Conservation (phyloP, 2,329 filamentous ascomycete genomes). For the Phoma sp. region DNA sequence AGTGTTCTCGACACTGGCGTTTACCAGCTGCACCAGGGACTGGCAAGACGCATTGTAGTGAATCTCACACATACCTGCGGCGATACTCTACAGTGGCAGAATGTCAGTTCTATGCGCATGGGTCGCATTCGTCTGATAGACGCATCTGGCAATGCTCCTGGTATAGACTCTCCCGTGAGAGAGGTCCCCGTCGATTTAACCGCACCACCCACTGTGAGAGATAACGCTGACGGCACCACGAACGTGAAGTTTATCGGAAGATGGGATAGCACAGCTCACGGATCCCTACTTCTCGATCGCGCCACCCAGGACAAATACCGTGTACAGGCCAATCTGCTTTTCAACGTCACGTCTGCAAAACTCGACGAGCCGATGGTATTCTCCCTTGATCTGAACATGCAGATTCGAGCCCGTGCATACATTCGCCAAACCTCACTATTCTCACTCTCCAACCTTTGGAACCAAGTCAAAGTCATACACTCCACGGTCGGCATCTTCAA, state of each 20-base stretch:
- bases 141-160: slow-evolving; percentile 80
- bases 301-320: slow-evolving; percentile 91
- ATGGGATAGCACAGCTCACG: slow-evolving; percentile 95
- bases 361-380: slow-evolving; percentile 90
- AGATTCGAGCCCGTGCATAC: slow-evolving; percentile 83
- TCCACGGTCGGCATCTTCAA: slow-evolving; percentile 88
- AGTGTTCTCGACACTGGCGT: slow-evolving; percentile 85
- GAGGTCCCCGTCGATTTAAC: slow-evolving; percentile 80
- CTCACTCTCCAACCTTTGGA: slow-evolving; percentile 84
- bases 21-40: slow-evolving; percentile 92
- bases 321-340: slow-evolving; percentile 84
- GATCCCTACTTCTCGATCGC: slow-evolving; percentile 89
- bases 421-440: slow-evolving; percentile 83
- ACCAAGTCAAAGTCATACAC: slow-evolving; percentile 81
- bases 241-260: slow-evolving; percentile 87
- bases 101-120: slow-evolving; percentile 76
- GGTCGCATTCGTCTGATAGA: slow-evolving; percentile 85
- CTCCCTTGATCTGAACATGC: slow-evolving; percentile 77
- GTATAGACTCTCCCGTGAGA: slow-evolving; percentile 71
- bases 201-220: slow-evolving; percentile 77
- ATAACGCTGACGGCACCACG: slow-evolving; percentile 88
- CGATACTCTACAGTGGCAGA: slow-evolving; percentile 85
- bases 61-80: slow-evolving; percentile 91
- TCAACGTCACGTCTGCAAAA: slow-evolving; percentile 84
- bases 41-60: slow-evolving; percentile 86